Conservation (phyloP, 306 rosid species). For the Vigna reflexopilosa region DNA sequence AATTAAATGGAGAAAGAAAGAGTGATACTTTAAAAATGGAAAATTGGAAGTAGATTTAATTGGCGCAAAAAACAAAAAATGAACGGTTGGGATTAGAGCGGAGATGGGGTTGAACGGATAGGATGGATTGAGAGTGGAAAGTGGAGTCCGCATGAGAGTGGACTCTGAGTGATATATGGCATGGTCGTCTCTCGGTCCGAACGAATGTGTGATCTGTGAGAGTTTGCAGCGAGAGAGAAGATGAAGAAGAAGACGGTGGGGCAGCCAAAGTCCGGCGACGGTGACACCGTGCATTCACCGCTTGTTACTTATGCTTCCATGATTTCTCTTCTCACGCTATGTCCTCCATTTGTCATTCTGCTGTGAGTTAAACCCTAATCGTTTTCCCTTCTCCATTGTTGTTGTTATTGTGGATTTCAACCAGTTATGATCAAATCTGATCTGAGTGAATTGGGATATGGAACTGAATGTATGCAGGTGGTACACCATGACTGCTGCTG, state of each 20-base stretch:
- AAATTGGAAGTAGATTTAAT: no score
- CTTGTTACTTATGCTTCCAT: slow-evolving; percentile 77
- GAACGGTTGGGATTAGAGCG: neutral
- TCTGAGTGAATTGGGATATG: neutral
- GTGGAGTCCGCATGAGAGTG: no score
- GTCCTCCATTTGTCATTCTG: slow-evolving; percentile 76
- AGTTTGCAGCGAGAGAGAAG: neutral
- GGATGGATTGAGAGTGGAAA: neutral
- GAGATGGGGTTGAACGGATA: neutral
- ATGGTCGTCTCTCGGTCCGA: neutral
- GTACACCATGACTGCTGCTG: slow-evolving; percentile 89
- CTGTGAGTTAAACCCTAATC: no score
- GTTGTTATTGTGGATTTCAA: no score
- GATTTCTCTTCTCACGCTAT: slow-evolving; percentile 77
- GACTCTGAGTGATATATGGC: neutral
- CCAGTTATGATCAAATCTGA: neutral
- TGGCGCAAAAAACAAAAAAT: no score
- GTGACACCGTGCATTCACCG: slow-evolving; percentile 78
- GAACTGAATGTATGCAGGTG: slow-evolving; percentile 64
- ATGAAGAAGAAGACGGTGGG: neutral
- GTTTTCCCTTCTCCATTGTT: no score
- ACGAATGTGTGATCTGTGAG: neutral
- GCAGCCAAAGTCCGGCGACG: no score
- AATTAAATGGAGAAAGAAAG: no score
- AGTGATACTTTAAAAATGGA: no score